Base-by-base conservation (phyloP, 306 rosid species). In the Medicago lupulina region DNA sequence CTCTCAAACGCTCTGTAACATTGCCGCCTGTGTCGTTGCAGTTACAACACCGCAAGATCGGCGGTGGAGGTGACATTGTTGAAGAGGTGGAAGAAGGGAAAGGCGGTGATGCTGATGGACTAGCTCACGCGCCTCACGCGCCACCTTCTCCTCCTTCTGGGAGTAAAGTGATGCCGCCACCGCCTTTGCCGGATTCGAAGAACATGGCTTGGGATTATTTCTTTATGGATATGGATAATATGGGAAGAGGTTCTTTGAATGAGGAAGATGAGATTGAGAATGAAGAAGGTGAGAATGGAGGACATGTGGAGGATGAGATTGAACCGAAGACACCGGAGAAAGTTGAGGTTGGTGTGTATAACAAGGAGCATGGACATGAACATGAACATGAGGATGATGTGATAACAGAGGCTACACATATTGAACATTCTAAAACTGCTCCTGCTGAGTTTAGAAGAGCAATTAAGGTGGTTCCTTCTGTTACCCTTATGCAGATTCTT, bases 301-400 rank as follows among this genome's bases (percentile, higher is more conserved):
- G 49, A 23, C 50, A 79, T 13, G 76, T 36, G 19, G 87, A n/a
- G 16, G 71, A 80, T 67, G 95, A 49, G 72, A 71, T 83, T 44
- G 96, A 89, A 63, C 97, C 90, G 4, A 90, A 88, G 86, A 89
- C 97, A 5, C 98, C 98, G 11, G 95, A 86, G 88, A 88, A 83
- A 63, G 82, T 69, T 59, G 74, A 72, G 80, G 80, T 67, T 61
- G 34, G 62, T 49, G 67, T 36, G 13, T 51, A 55, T 34, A 61
- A 3, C 8, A 61, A 61, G 17, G 67, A 55, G 4, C 50, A 51
- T 7, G 82, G 65, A n/a, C 63, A 58, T 58, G 64, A 2, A 0
- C 61, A 19, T 54, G 64, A 23, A 0, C 61, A 19, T 54, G 64
- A 23, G 3, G 40, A 47, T 39, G 76, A 43, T 62, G 86, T 77